phyloP scores from a whole-genome alignment of 2,329 filamentous ascomycete genomes.

The Aspergillus hortae region DNA sequence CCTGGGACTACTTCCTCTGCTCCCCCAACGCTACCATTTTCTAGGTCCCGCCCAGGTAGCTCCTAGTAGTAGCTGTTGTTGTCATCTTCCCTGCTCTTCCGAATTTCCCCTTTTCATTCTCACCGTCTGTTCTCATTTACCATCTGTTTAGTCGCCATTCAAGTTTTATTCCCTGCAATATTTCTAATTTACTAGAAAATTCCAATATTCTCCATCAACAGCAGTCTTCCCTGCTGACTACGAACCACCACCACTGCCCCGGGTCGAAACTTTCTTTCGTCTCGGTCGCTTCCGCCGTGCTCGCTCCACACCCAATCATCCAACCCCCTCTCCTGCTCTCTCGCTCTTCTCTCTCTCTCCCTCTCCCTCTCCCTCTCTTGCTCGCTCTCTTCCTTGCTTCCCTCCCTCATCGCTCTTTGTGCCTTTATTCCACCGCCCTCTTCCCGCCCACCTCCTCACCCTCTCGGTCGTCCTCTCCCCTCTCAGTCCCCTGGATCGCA shows the following conservation, averaged over 20 bases:
- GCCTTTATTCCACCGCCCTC: conserved; percentile 9
- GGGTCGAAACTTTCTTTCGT: conserved; percentile 18
- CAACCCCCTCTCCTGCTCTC: conserved; percentile 9
- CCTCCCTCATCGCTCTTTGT: conserved; percentile 2
- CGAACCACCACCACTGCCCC: conserved; percentile 14
- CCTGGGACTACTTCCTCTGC: too few species aligned
- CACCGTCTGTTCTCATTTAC: not conserved
- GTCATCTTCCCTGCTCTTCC: conserved; percentile 1
- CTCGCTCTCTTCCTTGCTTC: not conserved
- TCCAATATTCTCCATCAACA: not conserved
- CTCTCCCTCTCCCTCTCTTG: conserved; percentile 5
- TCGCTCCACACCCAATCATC: conserved; percentile 25
- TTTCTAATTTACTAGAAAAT: not conserved
- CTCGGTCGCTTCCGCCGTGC: conserved; percentile 26
- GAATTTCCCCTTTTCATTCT: not conserved
- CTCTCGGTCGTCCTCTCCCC: conserved; percentile 8
- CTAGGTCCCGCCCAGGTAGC: too few species aligned
- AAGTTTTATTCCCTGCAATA: not conserved
- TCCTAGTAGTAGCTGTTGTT: not conserved
- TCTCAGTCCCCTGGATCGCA: conserved; percentile 17
- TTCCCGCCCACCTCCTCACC: conserved; percentile 8
- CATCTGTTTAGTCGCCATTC: not conserved
- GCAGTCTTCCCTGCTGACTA: conserved; percentile 10
- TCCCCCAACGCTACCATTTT: not conserved
- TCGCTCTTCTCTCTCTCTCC: conserved; percentile 9